phyloP scores from a whole-genome alignment of 139 green algal species.

The Parachlorella kessleri region DNA sequence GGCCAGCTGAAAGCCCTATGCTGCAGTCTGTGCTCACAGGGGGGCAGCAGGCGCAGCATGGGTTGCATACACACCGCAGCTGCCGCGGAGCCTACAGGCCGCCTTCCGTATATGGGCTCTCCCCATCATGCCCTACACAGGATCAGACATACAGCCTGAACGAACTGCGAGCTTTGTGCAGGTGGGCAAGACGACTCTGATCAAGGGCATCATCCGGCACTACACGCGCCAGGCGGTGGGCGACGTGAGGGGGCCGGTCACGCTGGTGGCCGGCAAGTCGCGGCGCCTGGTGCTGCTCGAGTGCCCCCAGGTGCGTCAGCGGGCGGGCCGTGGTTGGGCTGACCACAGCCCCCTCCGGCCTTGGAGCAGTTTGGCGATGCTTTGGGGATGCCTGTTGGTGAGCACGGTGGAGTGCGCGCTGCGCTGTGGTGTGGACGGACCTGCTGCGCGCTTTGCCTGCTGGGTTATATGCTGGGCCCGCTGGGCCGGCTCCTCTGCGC shows the following conservation, averaged over 20 bases:
- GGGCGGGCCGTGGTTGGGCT: not conserved
- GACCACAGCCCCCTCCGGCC: no score
- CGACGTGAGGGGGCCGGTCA: slow-evolving; percentile 93
- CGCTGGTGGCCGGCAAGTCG: slow-evolving; percentile 90
- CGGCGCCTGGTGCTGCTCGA: slow-evolving; percentile 95
- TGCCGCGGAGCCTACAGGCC: no score
- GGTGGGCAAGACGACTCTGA: slow-evolving; percentile 95
- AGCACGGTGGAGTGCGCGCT: not conserved
- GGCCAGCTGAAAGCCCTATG: no score
- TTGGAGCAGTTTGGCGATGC: no score
- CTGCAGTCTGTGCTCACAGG: no score
- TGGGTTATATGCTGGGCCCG: no score
- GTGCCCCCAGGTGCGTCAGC: slow-evolving; percentile 62
- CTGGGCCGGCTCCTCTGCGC: slow-evolving; percentile 6
- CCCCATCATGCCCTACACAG: no score
- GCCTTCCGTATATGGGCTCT: no score
- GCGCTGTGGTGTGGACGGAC: no score
- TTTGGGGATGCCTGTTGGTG: no score
- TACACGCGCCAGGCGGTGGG: slow-evolving; percentile 91
- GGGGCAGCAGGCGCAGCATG: not conserved
- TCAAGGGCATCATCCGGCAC: slow-evolving; percentile 95
- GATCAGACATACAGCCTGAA: not conserved
- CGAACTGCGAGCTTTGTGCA: slow-evolving; percentile 10
- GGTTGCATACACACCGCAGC: no score
- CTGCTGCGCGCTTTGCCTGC: not conserved